Percentiles rank a stretch among this genome's conserved stretches.
phyloP scores from a whole-genome alignment of 768 basidiomycete genomes.

The Mycena rebaudengoi region DNA sequence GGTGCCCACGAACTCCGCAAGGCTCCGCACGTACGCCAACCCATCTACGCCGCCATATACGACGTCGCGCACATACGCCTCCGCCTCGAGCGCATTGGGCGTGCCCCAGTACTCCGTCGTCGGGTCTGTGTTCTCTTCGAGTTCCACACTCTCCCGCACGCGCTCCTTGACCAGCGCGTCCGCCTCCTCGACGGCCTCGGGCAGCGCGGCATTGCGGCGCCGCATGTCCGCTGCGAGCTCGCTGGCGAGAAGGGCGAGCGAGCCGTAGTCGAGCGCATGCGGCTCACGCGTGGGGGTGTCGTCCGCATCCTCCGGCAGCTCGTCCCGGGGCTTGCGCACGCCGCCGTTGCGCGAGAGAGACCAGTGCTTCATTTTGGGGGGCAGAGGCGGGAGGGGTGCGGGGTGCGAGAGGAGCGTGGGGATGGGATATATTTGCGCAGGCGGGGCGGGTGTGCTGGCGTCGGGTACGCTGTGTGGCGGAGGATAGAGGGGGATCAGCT shows the following conservation, averaged over 20 bases:
- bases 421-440: slow-evolving; percentile 30
- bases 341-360: slow-evolving; percentile 60
- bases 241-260: slow-evolving; percentile 62
- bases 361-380: slow-evolving; percentile 65
- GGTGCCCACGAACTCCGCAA: slow-evolving; percentile 72
- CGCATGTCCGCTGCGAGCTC: slow-evolving; percentile 55
- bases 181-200: slow-evolving; percentile 23
- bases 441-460: too few relatives aligned
- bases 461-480: too few relatives aligned
- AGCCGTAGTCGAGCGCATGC: slow-evolving; percentile 67
- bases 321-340: slow-evolving; percentile 37
- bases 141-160: slow-evolving; percentile 14
- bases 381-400: background rate
- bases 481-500: slow-evolving; percentile 65
- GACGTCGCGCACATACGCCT: slow-evolving; percentile 74
- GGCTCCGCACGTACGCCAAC: slow-evolving; percentile 76
- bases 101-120: slow-evolving; percentile 56
- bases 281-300: slow-evolving; percentile 62
- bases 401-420: slow-evolving; percentile 19
- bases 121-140: slow-evolving; percentile 3
- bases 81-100: slow-evolving; percentile 59
- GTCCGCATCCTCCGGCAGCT: slow-evolving; percentile 44
- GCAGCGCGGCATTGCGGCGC: slow-evolving; percentile 33
- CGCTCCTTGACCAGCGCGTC: background rate
- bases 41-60: slow-evolving; percentile 85